Base-by-base conservation (phyloP, 2,329 filamentous ascomycete species). In the Cercospora zeae-maydis region DNA sequence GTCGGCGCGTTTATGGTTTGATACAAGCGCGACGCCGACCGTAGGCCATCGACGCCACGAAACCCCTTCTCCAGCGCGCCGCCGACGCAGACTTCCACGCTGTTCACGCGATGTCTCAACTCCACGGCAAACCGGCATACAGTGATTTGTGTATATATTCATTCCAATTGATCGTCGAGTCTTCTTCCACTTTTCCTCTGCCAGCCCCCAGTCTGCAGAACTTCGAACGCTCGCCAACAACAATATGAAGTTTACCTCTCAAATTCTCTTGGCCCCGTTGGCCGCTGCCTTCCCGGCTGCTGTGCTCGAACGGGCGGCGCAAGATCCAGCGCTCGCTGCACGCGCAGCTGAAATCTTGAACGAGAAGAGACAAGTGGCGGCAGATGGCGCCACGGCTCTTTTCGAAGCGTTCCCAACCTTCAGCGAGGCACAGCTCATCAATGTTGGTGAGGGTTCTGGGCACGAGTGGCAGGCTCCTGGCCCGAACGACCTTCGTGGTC, bases 401-500 rank as follows among this genome's bases (percentile, higher is more conserved):
- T 71, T 71, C 61, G 69, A 71, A 66, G 57, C 66, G 21, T 54
- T 69, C 9, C 70, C 71, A 13, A 68, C 63, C 0, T 75, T 75
- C 58, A 66, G 74, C 63, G 63, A 61, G 9, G 55, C 66, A 19
- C 73, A 75, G 36, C 67, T 64, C 59, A 66, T 72, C 60, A 65
- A 71, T 52, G 69, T 74, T n/a, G 63, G 55, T 42, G 65, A 60
- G 33, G 53, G 65, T 33, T 72, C 71, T 51, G 63, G 65, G 4
- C 68, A 75, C 49, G 71, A 69, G 16, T 75, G 69, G 45, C 58
- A 63, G 14, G 66, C 73, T 47, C 74, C 74, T 16, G 68, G 69
- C 2, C 53, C 58, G n/a, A 68, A 66, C 6, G 74, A 75, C 47
- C 66, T 73, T 21, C 62, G 74, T 49, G 74, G 74, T 13, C 70